Percentiles rank a stretch among this genome's conserved stretches.
Conservation (phyloP, 306 rosid species). For the Sphenostylis stenocarpa region DNA sequence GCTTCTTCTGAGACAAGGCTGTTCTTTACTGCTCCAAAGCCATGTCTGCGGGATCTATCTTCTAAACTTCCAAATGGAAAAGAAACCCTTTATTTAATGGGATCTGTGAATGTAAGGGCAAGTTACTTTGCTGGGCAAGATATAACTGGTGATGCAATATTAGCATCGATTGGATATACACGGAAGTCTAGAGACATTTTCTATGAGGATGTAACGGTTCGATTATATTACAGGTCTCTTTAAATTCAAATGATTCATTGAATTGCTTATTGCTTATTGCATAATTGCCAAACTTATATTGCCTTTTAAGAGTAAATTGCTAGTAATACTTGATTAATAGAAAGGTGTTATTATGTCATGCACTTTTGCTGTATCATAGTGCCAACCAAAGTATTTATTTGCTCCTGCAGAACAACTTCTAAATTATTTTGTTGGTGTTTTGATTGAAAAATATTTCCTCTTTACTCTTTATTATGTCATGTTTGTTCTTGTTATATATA, state of each 20-base stretch:
- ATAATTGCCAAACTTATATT: constrained; percentile 20
- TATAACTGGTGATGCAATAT: constrained; percentile 81
- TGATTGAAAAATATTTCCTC: constrained; percentile 1
- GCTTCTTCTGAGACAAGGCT: constrained; percentile 86
- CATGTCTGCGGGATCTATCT: constrained; percentile 46
- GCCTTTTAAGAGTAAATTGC: constrained; percentile 8
- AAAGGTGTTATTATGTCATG: background rate
- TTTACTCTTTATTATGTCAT: background rate
- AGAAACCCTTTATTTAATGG: constrained; percentile 45
- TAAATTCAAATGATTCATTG: constrained; percentile 19
- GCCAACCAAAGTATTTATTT: constrained; percentile 16
- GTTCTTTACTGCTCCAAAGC: constrained; percentile 61
- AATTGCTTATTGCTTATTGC: constrained; percentile 12
- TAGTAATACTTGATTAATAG: constrained; percentile 5
- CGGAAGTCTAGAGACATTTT: constrained; percentile 74
- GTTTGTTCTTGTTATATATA: background rate
- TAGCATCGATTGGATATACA: constrained; percentile 81
- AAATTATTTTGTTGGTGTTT: background rate
- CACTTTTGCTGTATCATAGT: constrained; percentile 3
- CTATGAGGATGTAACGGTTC: constrained; percentile 67
- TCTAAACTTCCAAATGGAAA: constrained; percentile 47
- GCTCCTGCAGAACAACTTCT: background rate
- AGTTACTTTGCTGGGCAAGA: constrained; percentile 80
- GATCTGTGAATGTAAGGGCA: constrained; percentile 68
- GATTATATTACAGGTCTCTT: constrained; percentile 79